phyloP scores from a whole-genome alignment of 225 moss, liverwort and hornwort species.

The Marchantia polymorpha region DNA sequence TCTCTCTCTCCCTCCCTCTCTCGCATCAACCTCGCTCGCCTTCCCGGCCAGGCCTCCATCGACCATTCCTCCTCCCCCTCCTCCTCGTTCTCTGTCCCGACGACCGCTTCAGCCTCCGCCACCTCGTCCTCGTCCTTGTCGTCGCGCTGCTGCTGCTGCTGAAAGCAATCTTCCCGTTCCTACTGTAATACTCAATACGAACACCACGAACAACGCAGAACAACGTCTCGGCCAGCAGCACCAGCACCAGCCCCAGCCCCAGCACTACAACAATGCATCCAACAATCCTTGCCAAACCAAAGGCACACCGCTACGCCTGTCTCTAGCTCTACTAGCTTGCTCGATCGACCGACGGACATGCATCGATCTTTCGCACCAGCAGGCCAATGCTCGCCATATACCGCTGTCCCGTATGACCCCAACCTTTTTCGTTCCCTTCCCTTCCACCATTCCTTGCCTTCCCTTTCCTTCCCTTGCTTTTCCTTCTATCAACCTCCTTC shows the following conservation, averaged over 20 bases:
- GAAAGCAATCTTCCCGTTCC: conserved; percentile 1
- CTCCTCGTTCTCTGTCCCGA: not conserved
- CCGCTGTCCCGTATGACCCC: conserved; percentile 18
- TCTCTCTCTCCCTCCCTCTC: conserved; percentile 2
- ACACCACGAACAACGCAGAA: not conserved
- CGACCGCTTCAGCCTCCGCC: not conserved
- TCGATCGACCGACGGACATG: conserved; percentile 6
- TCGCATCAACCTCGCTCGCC: conserved; percentile 5
- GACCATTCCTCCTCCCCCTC: not conserved
- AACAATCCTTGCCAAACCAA: conserved; percentile 6
- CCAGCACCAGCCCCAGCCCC: not conserved
- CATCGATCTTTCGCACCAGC: conserved; percentile 14
- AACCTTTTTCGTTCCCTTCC: conserved; percentile 16
- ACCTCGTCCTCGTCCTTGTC: not conserved
- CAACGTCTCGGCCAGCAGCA: not conserved
- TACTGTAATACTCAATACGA: not conserved
- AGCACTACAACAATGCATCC: not conserved
- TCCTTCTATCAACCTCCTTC: too few relatives aligned
- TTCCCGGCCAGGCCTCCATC: conserved; percentile 7
- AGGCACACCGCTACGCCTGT: not conserved
- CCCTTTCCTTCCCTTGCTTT: not conserved
- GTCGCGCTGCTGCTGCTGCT: too few relatives aligned
- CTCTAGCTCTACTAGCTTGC: conserved; percentile 16
- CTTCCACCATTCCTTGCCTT: too few relatives aligned
- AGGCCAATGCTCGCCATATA: conserved; percentile 6